A percentile compares a stretch with the other conserved stretches of the same genome.
Evolutionary conservation across 2,329 filamentous ascomycete species (phyloP).

Genomic region (Colletotrichum lindemuthianum): DNA sequence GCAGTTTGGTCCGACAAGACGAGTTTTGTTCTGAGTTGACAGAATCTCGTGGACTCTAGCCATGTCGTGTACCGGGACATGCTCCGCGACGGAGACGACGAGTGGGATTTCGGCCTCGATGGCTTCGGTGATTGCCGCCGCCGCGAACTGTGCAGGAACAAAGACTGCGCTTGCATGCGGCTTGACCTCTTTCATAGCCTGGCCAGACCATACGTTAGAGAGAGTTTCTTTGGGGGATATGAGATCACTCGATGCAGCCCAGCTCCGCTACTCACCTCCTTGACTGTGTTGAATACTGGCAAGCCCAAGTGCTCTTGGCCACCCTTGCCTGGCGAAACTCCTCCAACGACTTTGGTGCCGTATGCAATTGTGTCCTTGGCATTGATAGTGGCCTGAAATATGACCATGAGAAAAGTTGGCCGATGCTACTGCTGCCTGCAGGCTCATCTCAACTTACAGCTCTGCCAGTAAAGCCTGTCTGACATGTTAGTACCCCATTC

Average conservation of each 20-base stretch:
- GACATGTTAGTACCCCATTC: neutral
- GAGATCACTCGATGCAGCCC: neutral
- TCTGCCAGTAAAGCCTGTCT: constrained; percentile 50
- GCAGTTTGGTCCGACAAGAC: constrained; percentile 83
- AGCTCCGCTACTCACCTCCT: constrained; percentile 39
- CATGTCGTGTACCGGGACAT: constrained; percentile 82
- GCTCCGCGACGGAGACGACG: constrained; percentile 82
- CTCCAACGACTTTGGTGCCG: constrained; percentile 50
- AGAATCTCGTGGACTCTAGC: constrained; percentile 76
- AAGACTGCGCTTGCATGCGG: constrained; percentile 80
- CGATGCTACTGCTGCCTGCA: neutral
- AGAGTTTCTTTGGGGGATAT: neutral
- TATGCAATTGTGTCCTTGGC: constrained; percentile 51
- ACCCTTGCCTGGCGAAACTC: constrained; percentile 50
- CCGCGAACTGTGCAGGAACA: constrained; percentile 74
- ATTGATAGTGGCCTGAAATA: constrained; percentile 47
- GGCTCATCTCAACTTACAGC: constrained; percentile 39
- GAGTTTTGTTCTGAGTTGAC: constrained; percentile 74
- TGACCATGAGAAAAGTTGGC: neutral
- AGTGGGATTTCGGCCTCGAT: constrained; percentile 82
- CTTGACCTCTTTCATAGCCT: constrained; percentile 51
- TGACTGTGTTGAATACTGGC: constrained; percentile 49
- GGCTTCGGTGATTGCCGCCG: constrained; percentile 76
- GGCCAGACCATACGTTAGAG: neutral
- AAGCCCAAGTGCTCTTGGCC: constrained; percentile 45